Conservation (phyloP, 148 eudicot genomes). For the Heliamphora exappendiculata region DNA sequence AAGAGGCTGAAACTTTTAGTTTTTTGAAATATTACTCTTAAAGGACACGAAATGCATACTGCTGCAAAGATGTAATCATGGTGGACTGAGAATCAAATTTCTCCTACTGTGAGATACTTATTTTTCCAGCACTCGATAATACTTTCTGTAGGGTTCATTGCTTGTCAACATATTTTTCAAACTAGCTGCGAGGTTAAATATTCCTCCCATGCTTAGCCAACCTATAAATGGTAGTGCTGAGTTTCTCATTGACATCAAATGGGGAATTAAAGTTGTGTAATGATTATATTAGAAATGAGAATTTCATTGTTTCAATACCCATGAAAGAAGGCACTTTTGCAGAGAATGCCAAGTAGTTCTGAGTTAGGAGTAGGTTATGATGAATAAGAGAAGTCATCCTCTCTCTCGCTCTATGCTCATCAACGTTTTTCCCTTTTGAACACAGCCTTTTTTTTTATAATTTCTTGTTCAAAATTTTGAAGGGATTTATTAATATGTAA, state of each 20-base stretch:
- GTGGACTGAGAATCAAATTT: not conserved
- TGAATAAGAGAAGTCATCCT: not conserved
- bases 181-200: not conserved
- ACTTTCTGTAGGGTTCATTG: not conserved
- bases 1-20: constrained; percentile 27
- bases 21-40: not conserved
- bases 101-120: not conserved
- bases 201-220: not conserved
- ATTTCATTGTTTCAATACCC: not conserved
- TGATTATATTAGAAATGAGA: not conserved
- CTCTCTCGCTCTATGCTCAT: not conserved
- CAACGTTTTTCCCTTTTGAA: not conserved
- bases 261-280: too few relatives aligned
- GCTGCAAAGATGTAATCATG: not conserved
- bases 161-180: not conserved
- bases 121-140: not conserved
- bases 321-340: not conserved
- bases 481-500: not conserved
- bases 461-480: not conserved
- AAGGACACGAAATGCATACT: not conserved
- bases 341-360: not conserved
- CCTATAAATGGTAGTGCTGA: not conserved
- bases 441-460: constrained; percentile 4
- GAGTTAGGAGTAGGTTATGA: not conserved
- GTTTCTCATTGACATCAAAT: too few relatives aligned